These are phyloP conservation scores for Solanum sparsipilum DNA, from an alignment of 257 asterid genomes.

Conservation along the genomic window DNA sequence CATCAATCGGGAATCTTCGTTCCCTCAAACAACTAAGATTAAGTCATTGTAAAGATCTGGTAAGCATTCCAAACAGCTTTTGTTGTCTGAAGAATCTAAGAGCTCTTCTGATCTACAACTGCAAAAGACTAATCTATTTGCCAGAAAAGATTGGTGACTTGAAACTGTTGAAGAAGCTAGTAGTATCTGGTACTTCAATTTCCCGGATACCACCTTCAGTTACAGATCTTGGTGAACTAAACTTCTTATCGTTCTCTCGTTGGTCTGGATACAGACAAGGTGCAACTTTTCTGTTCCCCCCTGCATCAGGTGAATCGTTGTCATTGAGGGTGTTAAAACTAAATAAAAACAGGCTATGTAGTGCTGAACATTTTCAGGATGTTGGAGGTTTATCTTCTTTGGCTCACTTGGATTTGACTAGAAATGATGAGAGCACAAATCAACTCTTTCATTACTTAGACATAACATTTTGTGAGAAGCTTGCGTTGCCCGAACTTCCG, in stretches of 20 bases:
- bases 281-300: background rate
- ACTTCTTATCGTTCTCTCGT: background rate
- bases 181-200: background rate
- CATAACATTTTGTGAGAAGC: constrained; percentile 1
- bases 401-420: background rate
- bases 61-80: background rate
- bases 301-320: background rate
- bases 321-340: background rate
- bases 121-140: background rate
- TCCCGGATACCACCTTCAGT: background rate
- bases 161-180: background rate
- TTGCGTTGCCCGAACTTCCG: background rate
- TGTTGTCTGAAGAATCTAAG: background rate
- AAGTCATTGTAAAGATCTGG: background rate
- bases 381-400: background rate
- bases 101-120: background rate
- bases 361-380: background rate
- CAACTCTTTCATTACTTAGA: background rate
- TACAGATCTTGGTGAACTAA: background rate
- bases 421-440: background rate
- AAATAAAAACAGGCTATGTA: background rate
- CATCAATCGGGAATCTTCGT: background rate
- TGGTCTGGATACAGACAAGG: background rate
- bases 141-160: background rate
- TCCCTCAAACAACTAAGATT: background rate